Conservation (phyloP, 1,284 basidiomycete species). For the Afroboletus lepidellus region DNA sequence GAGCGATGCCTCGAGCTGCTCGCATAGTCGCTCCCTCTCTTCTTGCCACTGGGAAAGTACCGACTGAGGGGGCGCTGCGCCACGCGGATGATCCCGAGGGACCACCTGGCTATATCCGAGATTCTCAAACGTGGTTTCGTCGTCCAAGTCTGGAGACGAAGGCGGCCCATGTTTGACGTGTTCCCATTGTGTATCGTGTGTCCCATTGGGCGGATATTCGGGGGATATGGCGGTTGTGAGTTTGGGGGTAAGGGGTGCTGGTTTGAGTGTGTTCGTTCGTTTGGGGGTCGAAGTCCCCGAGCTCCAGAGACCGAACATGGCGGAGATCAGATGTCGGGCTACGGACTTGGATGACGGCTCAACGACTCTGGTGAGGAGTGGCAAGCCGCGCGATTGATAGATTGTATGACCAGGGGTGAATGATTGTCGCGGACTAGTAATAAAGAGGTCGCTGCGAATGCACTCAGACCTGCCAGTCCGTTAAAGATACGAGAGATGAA, state of each 20-base stretch:
- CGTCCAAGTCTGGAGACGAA: conserved; percentile 22
- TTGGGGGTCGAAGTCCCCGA: conserved; percentile 18
- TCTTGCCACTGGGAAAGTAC: conserved; percentile 9
- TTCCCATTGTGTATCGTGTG: conserved; percentile 27
- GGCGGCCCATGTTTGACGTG: conserved; percentile 20
- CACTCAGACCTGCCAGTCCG: background rate
- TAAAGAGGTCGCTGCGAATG: background rate
- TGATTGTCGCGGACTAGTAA: background rate
- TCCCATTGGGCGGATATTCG: conserved; percentile 7
- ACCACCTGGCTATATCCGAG: conserved; percentile 22
- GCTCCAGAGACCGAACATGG: conserved; percentile 11
- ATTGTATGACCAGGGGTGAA: background rate
- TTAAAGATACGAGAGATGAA: background rate
- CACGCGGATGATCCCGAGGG: background rate
- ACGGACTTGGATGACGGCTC: background rate
- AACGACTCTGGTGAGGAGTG: background rate
- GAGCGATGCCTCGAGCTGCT: conserved; percentile 11
- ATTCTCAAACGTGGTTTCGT: conserved; percentile 17
- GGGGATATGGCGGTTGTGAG: conserved; percentile 18
- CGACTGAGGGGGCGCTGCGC: background rate
- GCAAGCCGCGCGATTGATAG: background rate
- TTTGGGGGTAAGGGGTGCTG: conserved; percentile 24
- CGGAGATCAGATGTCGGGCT: background rate
- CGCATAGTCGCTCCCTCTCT: conserved; percentile 9
- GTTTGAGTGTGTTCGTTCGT: conserved; percentile 16